phyloP scores from a whole-genome alignment of 1,284 basidiomycete genomes.

The Pseudozyma tsukubaensis region DNA sequence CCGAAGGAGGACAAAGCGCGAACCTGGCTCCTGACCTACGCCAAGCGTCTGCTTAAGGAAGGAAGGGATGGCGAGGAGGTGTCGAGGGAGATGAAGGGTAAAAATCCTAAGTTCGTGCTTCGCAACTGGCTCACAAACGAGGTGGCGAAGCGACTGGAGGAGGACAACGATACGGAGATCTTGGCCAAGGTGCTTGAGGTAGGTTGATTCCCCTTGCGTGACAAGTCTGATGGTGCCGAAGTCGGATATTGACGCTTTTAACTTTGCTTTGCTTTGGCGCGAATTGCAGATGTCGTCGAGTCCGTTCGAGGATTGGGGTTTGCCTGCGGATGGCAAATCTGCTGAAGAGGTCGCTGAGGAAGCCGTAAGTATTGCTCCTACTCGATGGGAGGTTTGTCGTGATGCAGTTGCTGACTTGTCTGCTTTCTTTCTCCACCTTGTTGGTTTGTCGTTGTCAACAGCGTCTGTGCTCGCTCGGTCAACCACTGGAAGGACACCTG shows the following conservation, averaged over 20 bases:
- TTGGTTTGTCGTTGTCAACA: background rate
- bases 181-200: slow-evolving; percentile 55
- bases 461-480: slow-evolving; percentile 54
- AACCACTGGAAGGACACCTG: slow-evolving; percentile 48
- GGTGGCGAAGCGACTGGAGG: slow-evolving; percentile 56
- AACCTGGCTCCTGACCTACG: slow-evolving; percentile 55
- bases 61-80: slow-evolving; percentile 33
- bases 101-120: slow-evolving; percentile 63
- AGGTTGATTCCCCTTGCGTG: background rate
- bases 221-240: background rate
- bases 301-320: slow-evolving; percentile 59
- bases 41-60: slow-evolving; percentile 40
- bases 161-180: slow-evolving; percentile 58
- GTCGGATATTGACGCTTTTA: background rate
- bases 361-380: slow-evolving; percentile 72
- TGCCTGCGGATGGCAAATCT: slow-evolving; percentile 60
- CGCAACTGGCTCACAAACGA: slow-evolving; percentile 67
- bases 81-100: slow-evolving; percentile 36
- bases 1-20: slow-evolving; percentile 40
- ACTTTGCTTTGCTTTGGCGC: background rate
- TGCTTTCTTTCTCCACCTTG: background rate
- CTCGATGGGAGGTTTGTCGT: background rate
- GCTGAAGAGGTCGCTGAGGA: slow-evolving; percentile 73
- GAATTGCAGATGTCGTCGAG: slow-evolving; percentile 43
- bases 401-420: background rate